Conservation (phyloP, 352 stramenopile species). For the Phytopythium aichiense region DNA sequence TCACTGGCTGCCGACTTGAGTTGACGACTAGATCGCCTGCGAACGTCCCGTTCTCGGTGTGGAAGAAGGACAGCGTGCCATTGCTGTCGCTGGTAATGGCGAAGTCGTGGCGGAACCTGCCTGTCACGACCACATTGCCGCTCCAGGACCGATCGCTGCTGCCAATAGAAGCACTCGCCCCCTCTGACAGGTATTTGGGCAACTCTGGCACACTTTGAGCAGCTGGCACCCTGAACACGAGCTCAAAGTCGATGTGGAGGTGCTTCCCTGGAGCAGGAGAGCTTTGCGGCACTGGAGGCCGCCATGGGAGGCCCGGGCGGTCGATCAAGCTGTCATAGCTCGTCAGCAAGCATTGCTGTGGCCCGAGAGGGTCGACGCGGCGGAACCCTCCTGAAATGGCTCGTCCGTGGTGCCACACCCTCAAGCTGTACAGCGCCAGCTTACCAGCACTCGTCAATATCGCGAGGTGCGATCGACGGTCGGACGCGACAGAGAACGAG, state of each 20-base stretch:
- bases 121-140: conserved; percentile 18
- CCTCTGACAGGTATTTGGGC: not conserved
- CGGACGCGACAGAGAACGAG: conserved; percentile 20
- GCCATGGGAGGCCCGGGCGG: conserved; percentile 5
- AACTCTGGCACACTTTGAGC: not conserved
- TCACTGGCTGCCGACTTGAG: not conserved
- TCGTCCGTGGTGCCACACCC: conserved; percentile 23
- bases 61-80: conserved; percentile 16
- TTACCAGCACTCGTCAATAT: conserved; percentile 18
- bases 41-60: conserved; percentile 22
- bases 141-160: not conserved
- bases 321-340: not conserved
- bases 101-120: conserved; percentile 13
- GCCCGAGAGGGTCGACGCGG: conserved; percentile 14
- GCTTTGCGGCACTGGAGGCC: conserved; percentile 1
- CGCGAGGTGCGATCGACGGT: conserved; percentile 18
- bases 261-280: conserved; percentile 17
- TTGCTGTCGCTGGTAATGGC: conserved; percentile 15
- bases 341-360: conserved; percentile 12
- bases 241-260: conserved; percentile 30
- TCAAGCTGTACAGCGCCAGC: conserved; percentile 21
- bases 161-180: not conserved
- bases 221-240: conserved; percentile 12
- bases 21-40: conserved; percentile 10
- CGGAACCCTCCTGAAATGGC: conserved; percentile 20